Evolutionary conservation across 768 basidiomycete species (phyloP), one percentile per base, ranked within the genome.

Genomic region (Tubosaeta sp.): DNA sequence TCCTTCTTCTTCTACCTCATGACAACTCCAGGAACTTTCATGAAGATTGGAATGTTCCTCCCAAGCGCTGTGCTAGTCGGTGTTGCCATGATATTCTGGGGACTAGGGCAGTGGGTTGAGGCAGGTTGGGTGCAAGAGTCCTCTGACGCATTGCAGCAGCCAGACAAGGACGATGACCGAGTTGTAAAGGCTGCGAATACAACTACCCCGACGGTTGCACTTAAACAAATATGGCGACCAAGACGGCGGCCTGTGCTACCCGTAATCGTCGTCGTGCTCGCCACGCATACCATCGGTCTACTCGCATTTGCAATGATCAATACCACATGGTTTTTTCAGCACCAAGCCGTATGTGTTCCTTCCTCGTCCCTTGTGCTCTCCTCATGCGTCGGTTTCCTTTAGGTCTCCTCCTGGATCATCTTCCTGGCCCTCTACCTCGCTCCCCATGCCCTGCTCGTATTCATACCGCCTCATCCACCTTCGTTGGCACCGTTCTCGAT

Each of bases 1-100:
- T 98, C 95, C 0, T 95, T 95, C 71, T 97, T 98, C 75, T 94
- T 98, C 73, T 98, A 95, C 72, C 76, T 98, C 55, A 60, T 72
- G 19, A 65, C 69, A 12, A 70, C 73, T 35, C 76, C 83, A 1
- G 74, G 71, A 6, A 78, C 76, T 2, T 97, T 95, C 72, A 79
- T 92, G 59, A 90, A 95, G 65, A 92, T 98, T 27, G 95, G 94
- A 3, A 82, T 76, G 60, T 99, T 91, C 69, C 77, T 99, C 7
- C 95, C 95, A 0, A 91, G 90, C 50, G 90, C 83, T 1, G 78
- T 98, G 34, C 66, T 97, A 4, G 78, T 97, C 50, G 89, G 91
- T 34, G 79, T 90, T 12, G 87, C 85, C 1, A 80, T 97, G 77
- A 88, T 95, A 70, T 82, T 97, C 59, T 79, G 81, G 37, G 97